Evolutionary conservation across 1,139 yeast genomes (phyloP), one percentile per base, ranked within the genome.

Genomic region (Yamadazyma songkhlaensis): DNA sequence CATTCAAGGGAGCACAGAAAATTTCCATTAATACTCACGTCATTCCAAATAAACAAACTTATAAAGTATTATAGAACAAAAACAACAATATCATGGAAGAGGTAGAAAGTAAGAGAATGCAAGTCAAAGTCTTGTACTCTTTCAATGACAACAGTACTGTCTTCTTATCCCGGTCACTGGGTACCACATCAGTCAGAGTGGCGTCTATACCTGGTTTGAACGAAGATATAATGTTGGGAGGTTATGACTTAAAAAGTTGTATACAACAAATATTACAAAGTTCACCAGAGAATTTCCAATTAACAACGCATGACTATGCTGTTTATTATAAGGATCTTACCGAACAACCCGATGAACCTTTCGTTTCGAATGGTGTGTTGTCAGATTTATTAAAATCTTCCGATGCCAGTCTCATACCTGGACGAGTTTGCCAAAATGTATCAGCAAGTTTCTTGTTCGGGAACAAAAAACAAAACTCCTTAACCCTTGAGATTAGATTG

Each of bases 321-420:
- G 77, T 84, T 13, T 84, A 84, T 57, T 81, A 79, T 47, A 81
- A 79, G 49, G 92, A 84, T 54, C 74, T 83, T 34, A 76, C 84
- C 24, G 92, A 84, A 54, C 76, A 71, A 50, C 79, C 78, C 5
- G 87, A 81, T 50, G 90, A 84, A 57, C 92, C 92, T 2, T 79
- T 80, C 54, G 92, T 84, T 8, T 82, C 87, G 13, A 75, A 79
- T 47, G 92, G 92, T 0, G 66, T 79, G 15, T 65, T 81, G 35
- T 78, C 87, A 1, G 64, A 68, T 25, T 53, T 70, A 29, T 44
- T 69, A 9, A 38, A 51, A 14, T 50, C 60, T 26, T 41, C 60
- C 6, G 60, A 61, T 25, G 51, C 59, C 5, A 57, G 57, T 30
- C 55, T 80, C 25, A 67, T 84, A 11, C 83, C 87, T 0, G 92